A percentile compares a stretch with the other conserved stretches of the same genome.
phyloP scores from a whole-genome alignment of 441 rosid species.

The Arabidopsis lyrata region DNA sequence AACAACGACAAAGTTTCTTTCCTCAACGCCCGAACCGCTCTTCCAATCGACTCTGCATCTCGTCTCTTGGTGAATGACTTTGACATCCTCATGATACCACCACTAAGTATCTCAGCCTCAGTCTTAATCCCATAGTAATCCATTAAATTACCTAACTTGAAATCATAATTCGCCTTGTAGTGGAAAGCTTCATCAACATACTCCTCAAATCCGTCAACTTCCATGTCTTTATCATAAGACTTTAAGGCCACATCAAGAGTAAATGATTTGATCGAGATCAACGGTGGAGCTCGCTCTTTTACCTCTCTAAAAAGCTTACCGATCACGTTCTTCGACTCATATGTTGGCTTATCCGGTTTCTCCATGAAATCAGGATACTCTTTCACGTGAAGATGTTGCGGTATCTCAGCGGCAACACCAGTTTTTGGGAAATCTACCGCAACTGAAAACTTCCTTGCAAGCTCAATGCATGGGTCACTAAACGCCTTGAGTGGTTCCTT shows the following conservation, averaged over 20 bases:
- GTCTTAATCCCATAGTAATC: slow-evolving; percentile 87
- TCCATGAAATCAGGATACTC: slow-evolving; percentile 96
- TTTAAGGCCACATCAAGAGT: slow-evolving; percentile 56
- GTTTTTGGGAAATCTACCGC: slow-evolving; percentile 96
- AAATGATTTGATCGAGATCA: slow-evolving; percentile 53
- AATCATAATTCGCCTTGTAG: slow-evolving; percentile 68
- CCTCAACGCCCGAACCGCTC: slow-evolving; percentile 68
- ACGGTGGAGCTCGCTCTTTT: slow-evolving; percentile 59
- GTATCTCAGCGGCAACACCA: slow-evolving; percentile 87
- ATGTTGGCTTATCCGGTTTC: slow-evolving; percentile 73
- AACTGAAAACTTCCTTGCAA: slow-evolving; percentile 67
- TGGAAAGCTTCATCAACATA: slow-evolving; percentile 62
- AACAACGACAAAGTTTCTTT: slow-evolving; percentile 87
- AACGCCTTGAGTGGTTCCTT: slow-evolving; percentile 58
- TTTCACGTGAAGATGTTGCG: slow-evolving; percentile 56
- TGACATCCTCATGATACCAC: slow-evolving; percentile 74
- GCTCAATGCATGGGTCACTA: slow-evolving; percentile 61
- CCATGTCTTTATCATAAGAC: slow-evolving; percentile 77
- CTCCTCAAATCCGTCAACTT: slow-evolving; percentile 72
- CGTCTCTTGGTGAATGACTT: slow-evolving; percentile 71
- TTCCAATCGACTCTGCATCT: slow-evolving; percentile 64
- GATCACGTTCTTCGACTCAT: slow-evolving; percentile 64
- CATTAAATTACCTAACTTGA: slow-evolving; percentile 78
- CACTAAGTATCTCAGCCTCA: slow-evolving; percentile 87
- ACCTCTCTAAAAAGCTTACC: slow-evolving; percentile 88